These are phyloP conservation scores for Chlamydomonas sp. DNA, from an alignment of 139 green algal genomes.

Conservation along the genomic window DNA sequence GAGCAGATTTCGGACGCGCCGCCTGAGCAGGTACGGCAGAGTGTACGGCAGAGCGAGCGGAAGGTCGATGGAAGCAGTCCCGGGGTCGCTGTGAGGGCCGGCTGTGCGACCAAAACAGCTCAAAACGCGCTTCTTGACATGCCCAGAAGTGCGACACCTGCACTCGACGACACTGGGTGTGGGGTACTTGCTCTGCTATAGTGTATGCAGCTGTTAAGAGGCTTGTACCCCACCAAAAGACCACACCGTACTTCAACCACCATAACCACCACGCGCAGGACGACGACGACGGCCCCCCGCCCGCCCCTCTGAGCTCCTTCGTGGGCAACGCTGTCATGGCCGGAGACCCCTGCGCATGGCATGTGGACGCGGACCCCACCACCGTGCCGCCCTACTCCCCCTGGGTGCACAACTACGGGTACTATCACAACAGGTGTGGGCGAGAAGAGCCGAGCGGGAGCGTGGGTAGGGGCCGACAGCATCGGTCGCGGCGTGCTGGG, in stretches of 20 bases:
- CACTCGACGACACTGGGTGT: background rate
- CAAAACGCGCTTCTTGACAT: too few species aligned
- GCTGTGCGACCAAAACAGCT: too few species aligned
- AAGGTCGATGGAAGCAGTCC: too few species aligned
- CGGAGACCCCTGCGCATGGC: conserved; percentile 76
- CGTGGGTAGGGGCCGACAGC: background rate
- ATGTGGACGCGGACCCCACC: conserved; percentile 84
- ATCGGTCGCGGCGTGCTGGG: background rate
- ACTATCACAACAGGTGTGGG: conserved; percentile 74
- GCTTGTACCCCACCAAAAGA: background rate
- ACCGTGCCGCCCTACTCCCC: conserved; percentile 61
- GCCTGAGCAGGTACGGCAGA: background rate
- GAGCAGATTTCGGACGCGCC: background rate
- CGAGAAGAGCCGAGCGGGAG: background rate
- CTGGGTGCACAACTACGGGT: conserved; percentile 68
- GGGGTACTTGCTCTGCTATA: background rate
- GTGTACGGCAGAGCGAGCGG: background rate
- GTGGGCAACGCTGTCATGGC: conserved; percentile 74
- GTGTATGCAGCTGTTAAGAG: background rate
- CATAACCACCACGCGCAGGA: background rate
- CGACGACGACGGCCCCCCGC: background rate
- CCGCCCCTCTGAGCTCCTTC: conserved; percentile 19
- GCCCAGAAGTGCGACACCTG: too few species aligned
- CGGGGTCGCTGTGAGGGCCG: too few species aligned
- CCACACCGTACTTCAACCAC: background rate